Percentiles rank a stretch among this genome's conserved stretches.
phyloP scores from a whole-genome alignment of 306 rosid species.

The Malus fusca region DNA sequence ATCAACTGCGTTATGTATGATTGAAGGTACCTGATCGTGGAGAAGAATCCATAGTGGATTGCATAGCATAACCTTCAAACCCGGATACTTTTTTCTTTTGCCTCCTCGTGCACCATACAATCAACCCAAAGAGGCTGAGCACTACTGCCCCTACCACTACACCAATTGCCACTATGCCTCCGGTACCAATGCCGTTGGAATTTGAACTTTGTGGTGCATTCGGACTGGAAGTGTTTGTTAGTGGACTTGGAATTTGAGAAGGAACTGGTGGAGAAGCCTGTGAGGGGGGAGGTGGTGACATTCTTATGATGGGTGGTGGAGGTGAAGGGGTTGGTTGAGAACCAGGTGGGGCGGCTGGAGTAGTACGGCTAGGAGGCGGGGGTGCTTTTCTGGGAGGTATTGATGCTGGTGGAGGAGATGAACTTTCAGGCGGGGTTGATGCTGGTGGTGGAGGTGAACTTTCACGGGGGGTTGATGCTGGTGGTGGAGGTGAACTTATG shows the following conservation, averaged over 20 bases:
- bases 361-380: conserved; percentile 31
- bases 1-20: background rate
- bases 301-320: conserved; percentile 23
- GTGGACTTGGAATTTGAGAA: conserved; percentile 17
- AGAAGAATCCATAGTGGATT: conserved; percentile 41
- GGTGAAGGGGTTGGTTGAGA: conserved; percentile 32
- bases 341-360: conserved; percentile 24
- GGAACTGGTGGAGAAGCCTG: conserved; percentile 19
- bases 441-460: conserved; percentile 26
- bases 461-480: conserved; percentile 29
- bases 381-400: conserved; percentile 24
- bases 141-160: conserved; percentile 39
- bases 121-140: conserved; percentile 53
- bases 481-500: conserved; percentile 40
- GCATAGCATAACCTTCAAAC: conserved; percentile 53
- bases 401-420: conserved; percentile 19
- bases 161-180: conserved; percentile 41
- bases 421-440: background rate
- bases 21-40: conserved; percentile 55
- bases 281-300: conserved; percentile 37
- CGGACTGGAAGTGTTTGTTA: conserved; percentile 14
- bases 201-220: conserved; percentile 26
- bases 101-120: conserved; percentile 59
- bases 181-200: conserved; percentile 39
- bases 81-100: conserved; percentile 38